phyloP scores from a whole-genome alignment of 441 rosid species.

The California macrophylla region DNA sequence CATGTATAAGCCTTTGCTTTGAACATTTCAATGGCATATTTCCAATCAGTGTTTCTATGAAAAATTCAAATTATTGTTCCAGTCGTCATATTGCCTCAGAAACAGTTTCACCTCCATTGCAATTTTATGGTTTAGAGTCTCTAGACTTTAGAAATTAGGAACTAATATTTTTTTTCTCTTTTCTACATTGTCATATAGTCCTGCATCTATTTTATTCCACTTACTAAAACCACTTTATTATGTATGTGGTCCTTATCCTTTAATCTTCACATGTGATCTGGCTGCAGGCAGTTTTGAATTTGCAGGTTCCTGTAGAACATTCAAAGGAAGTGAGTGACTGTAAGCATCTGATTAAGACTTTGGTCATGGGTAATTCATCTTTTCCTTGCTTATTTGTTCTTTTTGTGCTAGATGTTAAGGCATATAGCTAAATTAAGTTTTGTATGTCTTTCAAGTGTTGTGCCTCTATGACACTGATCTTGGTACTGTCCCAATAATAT shows the following conservation, averaged over 20 bases:
- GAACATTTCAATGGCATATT: background rate
- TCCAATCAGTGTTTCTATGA: background rate
- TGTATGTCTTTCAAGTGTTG: background rate
- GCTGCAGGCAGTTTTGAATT: slow-evolving; percentile 89
- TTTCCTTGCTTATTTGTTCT: slow-evolving; percentile 10
- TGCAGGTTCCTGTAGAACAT: slow-evolving; percentile 94
- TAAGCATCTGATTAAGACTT: slow-evolving; percentile 88
- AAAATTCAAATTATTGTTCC: background rate
- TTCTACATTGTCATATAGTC: background rate
- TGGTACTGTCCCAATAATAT: background rate
- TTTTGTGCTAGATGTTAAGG: background rate
- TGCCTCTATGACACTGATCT: slow-evolving; percentile 9
- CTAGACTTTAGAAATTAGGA: background rate
- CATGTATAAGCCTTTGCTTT: background rate
- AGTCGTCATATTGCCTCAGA: background rate
- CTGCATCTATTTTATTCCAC: background rate
- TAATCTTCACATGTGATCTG: slow-evolving; percentile 17
- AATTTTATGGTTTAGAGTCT: background rate
- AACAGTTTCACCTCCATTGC: background rate
- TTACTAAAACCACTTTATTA: background rate
- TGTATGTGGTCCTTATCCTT: background rate
- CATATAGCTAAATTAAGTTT: background rate
- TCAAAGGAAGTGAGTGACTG: slow-evolving; percentile 96
- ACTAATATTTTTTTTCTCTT: background rate
- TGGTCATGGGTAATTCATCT: slow-evolving; percentile 79